These are phyloP conservation scores for Neurospora africana DNA, from an alignment of 495 filamentous ascomycete species.

Conservation along the genomic window DNA sequence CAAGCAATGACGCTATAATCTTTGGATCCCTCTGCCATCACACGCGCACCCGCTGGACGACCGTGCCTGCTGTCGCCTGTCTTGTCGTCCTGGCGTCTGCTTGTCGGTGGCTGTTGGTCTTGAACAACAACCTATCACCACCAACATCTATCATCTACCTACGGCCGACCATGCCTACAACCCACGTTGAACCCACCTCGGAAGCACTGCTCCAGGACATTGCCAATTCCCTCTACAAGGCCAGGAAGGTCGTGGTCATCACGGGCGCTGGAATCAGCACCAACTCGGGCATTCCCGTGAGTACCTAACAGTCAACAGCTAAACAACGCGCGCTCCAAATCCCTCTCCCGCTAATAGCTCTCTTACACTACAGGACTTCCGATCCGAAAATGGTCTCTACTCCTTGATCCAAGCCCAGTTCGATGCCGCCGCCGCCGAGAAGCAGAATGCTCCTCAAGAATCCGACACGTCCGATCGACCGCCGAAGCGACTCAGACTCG, in stretches of 20 bases:
- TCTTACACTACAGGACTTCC: conserved; percentile 46
- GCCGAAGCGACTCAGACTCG: conserved; percentile 29
- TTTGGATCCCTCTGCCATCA: background rate
- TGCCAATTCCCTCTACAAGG: conserved; percentile 48
- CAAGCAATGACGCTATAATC: background rate
- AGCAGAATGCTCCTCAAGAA: conserved; percentile 8
- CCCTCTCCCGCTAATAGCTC: conserved; percentile 14
- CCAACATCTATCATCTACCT: background rate
- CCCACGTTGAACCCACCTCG: conserved; percentile 39
- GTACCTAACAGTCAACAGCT: conserved; percentile 3
- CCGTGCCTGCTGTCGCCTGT: background rate
- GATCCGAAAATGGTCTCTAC: conserved; percentile 59
- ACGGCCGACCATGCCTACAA: conserved; percentile 39
- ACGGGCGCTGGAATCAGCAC: conserved; percentile 65
- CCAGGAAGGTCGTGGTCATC: conserved; percentile 53
- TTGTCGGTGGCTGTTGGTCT: background rate
- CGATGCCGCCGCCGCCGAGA: conserved; percentile 30
- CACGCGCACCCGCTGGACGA: background rate
- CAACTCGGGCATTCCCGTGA: conserved; percentile 63
- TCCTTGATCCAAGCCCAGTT: conserved; percentile 57
- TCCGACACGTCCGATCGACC: conserved; percentile 22
- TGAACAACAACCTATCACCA: background rate
- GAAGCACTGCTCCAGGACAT: conserved; percentile 47
- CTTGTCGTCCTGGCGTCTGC: background rate
- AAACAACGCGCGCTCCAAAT: background rate